Evolutionary conservation across 2,329 filamentous ascomycete genomes (phyloP), one percentile per base, ranked within the genome.

Genomic region (Kalmusia sp.): DNA sequence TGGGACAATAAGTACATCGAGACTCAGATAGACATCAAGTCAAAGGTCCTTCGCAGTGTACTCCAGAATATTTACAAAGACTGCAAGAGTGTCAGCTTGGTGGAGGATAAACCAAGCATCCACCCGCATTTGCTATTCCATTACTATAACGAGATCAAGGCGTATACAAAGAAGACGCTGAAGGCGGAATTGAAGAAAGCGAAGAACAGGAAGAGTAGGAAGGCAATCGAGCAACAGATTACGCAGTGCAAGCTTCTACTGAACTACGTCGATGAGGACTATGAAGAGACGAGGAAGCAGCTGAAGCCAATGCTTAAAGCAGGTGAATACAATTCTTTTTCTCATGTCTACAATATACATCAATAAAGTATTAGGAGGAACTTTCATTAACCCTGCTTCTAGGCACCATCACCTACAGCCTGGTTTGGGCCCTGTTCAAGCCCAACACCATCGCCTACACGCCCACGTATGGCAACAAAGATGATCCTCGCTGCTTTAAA

Each of bases 371-470:
- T n/a, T n/a, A n/a, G n/a, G n/a, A n/a, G n/a, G n/a, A n/a, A 22
- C 6, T 6, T 28, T 14, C 24, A 4, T 9, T 47, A 9, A 45
- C 17, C 17, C 2, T 30, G 2, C 24, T 21, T 8, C 2, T 8
- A 47, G 44, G 91, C 7, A 86, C 92, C 38, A 96, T 96, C 69
- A 96, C 91, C 0, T 96, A 93, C 63, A 91, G 96, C 52, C 82
- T 96, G 2, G 79, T 96, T 1, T 96, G 92, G 92, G 91, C 92
- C 0, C 77, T 96, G 3, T 96, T 90, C 83, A 96, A 95, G 67
- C 92, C 92, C 0, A 90, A 92, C 64, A 92, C 90, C 0, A 84
- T 96, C 17, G 88, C 86, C 1, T 93, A 89, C 69, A 79, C 88
- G 0, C 84, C 86, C 0, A 93, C 90, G 0, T 96, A 96, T 58